These are phyloP conservation scores for Adansonia grandidieri DNA, from an alignment of 441 rosid species.

Conservation along the genomic window DNA sequence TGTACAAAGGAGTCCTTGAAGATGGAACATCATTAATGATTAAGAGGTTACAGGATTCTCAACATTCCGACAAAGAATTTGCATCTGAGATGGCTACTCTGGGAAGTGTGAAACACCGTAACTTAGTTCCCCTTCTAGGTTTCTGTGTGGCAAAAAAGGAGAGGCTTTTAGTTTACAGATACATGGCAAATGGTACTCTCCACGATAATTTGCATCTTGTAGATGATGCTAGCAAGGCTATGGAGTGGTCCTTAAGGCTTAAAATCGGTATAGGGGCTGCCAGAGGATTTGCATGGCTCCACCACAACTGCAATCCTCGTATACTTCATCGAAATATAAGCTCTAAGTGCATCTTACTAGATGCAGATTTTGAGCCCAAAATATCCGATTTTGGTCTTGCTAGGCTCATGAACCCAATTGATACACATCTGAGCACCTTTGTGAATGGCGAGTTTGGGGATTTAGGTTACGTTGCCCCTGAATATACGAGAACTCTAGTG, in stretches of 20 bases:
- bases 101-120: conserved; percentile 76
- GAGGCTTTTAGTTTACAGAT: conserved; percentile 73
- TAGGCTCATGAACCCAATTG: conserved; percentile 90
- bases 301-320: conserved; percentile 88
- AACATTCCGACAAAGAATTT: conserved; percentile 73
- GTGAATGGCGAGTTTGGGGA: conserved; percentile 96
- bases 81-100: conserved; percentile 74
- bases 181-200: conserved; percentile 78
- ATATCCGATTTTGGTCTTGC: conserved; percentile 94
- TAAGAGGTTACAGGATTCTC: conserved; percentile 86
- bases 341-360: conserved; percentile 78
- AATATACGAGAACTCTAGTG: conserved; percentile 75
- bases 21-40: conserved; percentile 74
- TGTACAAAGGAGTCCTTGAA: conserved; percentile 74
- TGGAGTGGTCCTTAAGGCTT: conserved; percentile 87
- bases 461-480: conserved; percentile 90
- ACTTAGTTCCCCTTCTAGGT: conserved; percentile 87
- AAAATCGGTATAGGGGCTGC: conserved; percentile 78
- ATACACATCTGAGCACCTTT: conserved; percentile 84
- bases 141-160: conserved; percentile 70
- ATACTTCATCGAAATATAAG: conserved; percentile 88
- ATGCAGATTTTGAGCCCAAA: conserved; percentile 78
- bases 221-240: conserved; percentile 46
- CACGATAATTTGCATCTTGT: conserved; percentile 54
- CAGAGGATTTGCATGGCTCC: conserved; percentile 91